Conservation (phyloP, 768 basidiomycete genomes). For the Strobilomyces confusus region DNA sequence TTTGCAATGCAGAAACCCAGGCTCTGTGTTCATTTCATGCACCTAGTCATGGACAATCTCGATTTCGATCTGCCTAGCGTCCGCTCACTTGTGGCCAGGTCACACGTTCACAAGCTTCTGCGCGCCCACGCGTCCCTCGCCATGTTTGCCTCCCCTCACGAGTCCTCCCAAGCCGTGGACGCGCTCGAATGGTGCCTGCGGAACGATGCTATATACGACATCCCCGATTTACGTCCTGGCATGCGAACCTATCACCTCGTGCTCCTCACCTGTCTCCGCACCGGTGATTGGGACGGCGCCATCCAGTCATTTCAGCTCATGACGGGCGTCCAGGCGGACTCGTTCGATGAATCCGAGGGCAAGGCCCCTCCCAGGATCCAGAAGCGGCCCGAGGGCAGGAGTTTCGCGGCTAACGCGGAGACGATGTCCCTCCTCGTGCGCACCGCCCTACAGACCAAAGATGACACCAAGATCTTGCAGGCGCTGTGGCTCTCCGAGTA, state of each 20-base stretch:
- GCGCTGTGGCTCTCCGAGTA: slow-evolving; percentile 54
- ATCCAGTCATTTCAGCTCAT: slow-evolving; percentile 62
- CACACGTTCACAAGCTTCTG: slow-evolving; percentile 61
- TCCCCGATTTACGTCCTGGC: slow-evolving; percentile 36
- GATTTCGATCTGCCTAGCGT: slow-evolving; percentile 14
- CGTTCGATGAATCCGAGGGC: slow-evolving; percentile 40
- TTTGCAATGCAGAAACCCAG: slow-evolving; percentile 43
- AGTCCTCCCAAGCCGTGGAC: slow-evolving; percentile 49
- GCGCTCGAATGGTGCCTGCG: slow-evolving; percentile 67
- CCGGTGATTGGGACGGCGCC: slow-evolving; percentile 59
- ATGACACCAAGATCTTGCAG: slow-evolving; percentile 52
- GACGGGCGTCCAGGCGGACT: slow-evolving; percentile 59
- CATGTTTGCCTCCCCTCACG: slow-evolving; percentile 35
- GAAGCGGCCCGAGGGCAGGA: slow-evolving; percentile 40
- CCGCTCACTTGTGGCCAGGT: slow-evolving; percentile 44
- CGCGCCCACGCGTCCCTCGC: slow-evolving; percentile 44
- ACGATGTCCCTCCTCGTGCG: slow-evolving; percentile 55
- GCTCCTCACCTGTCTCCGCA: slow-evolving; percentile 60
- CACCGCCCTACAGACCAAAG: slow-evolving; percentile 51
- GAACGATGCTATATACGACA: slow-evolving; percentile 46
- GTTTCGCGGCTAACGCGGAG: slow-evolving; percentile 46
- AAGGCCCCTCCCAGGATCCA: slow-evolving; percentile 37
- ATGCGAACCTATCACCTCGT: slow-evolving; percentile 54
- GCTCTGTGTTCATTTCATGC: slow-evolving; percentile 53
- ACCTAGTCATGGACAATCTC: slow-evolving; percentile 49